Conservation (phyloP, 2,329 filamentous ascomycete genomes). For the Fonsecaea nubica region DNA sequence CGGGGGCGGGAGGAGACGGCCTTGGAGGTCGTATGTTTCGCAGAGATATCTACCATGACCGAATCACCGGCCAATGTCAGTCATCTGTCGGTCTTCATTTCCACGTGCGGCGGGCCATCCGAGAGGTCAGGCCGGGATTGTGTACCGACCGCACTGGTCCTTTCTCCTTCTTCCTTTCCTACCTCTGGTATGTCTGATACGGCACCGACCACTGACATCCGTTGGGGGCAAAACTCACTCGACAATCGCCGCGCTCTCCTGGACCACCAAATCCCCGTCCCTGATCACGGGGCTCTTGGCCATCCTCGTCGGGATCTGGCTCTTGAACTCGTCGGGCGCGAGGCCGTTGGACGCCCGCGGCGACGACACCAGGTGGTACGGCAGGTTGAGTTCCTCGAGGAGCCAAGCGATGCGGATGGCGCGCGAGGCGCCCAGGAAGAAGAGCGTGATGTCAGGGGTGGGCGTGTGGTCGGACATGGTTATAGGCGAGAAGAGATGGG, state of each 20-base stretch:
- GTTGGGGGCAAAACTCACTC: too few relatives aligned
- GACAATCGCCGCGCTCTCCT: conserved; percentile 56
- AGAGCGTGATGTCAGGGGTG: conserved; percentile 50
- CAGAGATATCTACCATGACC: conserved; percentile 50
- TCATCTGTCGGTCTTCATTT: background rate
- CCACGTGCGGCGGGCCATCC: too few relatives aligned
- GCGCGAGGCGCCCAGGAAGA: conserved; percentile 56
- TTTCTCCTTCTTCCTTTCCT: too few relatives aligned
- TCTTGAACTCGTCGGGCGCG: conserved; percentile 61
- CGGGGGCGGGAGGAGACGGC: conserved; percentile 47
- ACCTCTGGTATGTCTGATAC: too few relatives aligned
- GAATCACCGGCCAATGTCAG: background rate
- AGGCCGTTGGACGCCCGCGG: conserved; percentile 66
- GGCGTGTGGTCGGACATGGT: conserved; percentile 13
- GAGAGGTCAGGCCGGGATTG: too few relatives aligned
- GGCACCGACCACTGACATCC: too few relatives aligned
- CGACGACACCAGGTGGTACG: conserved; percentile 79
- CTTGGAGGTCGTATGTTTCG: conserved; percentile 53
- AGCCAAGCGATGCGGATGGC: conserved; percentile 75
- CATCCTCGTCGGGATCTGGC: conserved; percentile 49
- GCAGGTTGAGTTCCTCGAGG: conserved; percentile 77
- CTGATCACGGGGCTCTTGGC: conserved; percentile 55
- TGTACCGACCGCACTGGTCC: too few relatives aligned
- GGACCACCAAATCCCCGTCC: conserved; percentile 50
- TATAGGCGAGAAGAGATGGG: background rate